Evolutionary conservation across 768 basidiomycete species (phyloP).

Genomic region (Lactarius psammicola): DNA sequence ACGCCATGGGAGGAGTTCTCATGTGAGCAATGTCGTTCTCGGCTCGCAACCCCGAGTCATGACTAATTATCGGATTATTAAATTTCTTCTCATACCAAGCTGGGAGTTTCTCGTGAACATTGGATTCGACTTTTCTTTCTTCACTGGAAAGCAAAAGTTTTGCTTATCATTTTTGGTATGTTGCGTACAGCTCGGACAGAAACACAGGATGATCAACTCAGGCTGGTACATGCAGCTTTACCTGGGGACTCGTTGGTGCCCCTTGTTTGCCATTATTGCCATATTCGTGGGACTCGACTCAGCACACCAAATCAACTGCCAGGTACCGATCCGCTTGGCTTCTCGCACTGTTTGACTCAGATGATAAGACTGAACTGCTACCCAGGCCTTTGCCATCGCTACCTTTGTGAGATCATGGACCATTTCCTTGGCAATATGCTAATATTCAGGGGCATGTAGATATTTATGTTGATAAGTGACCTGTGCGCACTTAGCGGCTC

Average conservation of each 20-base stretch:
- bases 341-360: not conserved
- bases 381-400: not conserved
- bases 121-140: not conserved
- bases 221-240: not conserved
- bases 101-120: not conserved
- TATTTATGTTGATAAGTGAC: too few relatives aligned
- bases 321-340: not conserved
- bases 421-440: not conserved
- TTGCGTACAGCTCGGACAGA: not conserved
- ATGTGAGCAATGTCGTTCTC: conserved; percentile 3
- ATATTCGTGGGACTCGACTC: not conserved
- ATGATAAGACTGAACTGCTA: not conserved
- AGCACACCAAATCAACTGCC: not conserved
- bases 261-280: not conserved
- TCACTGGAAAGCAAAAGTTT: not conserved
- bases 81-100: not conserved
- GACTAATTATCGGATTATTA: too few relatives aligned
- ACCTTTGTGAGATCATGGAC: not conserved
- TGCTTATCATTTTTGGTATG: not conserved
- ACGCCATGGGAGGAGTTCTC: conserved; percentile 16
- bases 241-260: not conserved
- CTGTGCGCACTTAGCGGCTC: too few relatives aligned
- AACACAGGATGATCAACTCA: not conserved
- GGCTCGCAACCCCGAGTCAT: not conserved
- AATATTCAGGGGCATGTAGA: not conserved